These are phyloP conservation scores for Apiotrichum gamsii DNA, from an alignment of 1,284 basidiomycete species.

Conservation along the genomic window DNA sequence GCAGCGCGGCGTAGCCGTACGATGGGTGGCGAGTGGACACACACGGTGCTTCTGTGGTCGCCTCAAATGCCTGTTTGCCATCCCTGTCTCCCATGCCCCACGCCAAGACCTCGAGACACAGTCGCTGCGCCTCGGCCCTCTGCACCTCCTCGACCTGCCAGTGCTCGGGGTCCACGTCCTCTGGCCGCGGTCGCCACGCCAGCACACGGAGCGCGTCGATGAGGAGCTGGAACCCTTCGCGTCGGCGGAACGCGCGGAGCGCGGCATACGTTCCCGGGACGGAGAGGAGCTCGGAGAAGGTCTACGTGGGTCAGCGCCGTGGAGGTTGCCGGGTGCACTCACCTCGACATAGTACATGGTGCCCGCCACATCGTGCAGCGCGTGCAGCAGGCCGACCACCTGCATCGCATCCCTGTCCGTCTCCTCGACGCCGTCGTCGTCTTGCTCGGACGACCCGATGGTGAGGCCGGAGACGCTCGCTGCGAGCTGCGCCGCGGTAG, in stretches of 20 bases:
- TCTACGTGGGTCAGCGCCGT: constrained; percentile 19
- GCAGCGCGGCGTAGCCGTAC: constrained; percentile 29
- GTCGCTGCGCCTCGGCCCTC: constrained; percentile 34
- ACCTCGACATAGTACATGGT: constrained; percentile 40
- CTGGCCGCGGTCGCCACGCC: constrained; percentile 17
- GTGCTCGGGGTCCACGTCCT: constrained; percentile 21
- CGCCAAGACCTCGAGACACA: constrained; percentile 34
- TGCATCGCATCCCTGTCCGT: constrained; percentile 26
- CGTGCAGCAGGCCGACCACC: constrained; percentile 25
- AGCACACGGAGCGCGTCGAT: constrained; percentile 21
- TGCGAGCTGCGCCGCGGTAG: not conserved
- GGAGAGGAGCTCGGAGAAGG: constrained; percentile 34
- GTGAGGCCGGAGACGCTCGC: not conserved
- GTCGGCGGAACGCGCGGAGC: constrained; percentile 28
- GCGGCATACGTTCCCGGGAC: constrained; percentile 19
- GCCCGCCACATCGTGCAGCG: constrained; percentile 17
- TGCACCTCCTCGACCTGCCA: constrained; percentile 40
- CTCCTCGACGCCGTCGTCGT: constrained; percentile 26
- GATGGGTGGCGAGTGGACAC: too few relatives aligned
- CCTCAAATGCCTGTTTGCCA: constrained; percentile 26
- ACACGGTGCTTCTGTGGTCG: constrained; percentile 12
- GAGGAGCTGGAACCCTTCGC: constrained; percentile 28
- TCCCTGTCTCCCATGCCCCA: constrained; percentile 35
- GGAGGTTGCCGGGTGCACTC: constrained; percentile 8
- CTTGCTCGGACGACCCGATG: constrained; percentile 5